These are phyloP conservation scores for Massarina eburnea DNA, from an alignment of 2,329 filamentous ascomycete species.

Conservation along the genomic window DNA sequence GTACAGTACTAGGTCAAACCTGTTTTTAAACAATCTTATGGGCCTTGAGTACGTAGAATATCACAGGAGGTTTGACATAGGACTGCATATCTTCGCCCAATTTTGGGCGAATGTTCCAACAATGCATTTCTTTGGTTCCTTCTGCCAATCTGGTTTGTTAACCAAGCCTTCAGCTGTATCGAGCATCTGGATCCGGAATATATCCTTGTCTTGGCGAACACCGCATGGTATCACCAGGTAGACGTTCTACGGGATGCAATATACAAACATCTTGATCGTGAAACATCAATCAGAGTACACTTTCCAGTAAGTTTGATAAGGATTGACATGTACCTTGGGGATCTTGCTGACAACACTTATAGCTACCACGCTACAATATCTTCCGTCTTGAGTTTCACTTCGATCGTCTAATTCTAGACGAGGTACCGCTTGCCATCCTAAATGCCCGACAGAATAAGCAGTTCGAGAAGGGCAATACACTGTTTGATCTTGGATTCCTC, in stretches of 20 bases:
- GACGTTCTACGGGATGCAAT: conserved; percentile 9
- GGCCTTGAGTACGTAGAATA: too few species aligned
- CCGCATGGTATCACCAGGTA: conserved; percentile 7
- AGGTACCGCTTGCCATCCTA: background rate
- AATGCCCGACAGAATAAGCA: background rate
- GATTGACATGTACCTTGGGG: background rate
- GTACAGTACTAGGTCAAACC: too few species aligned
- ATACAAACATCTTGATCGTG: conserved; percentile 10
- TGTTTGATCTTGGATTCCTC: conserved; percentile 3
- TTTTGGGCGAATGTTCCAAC: too few species aligned
- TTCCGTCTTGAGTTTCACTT: conserved; percentile 16
- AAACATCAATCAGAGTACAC: conserved; percentile 10
- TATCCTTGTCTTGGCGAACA: conserved; percentile 8
- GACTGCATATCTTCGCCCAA: too few species aligned
- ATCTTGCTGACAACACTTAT: background rate
- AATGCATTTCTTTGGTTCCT: background rate
- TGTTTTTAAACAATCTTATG: too few species aligned
- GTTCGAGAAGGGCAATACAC: background rate
- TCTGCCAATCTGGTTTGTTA: background rate
- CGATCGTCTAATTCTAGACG: background rate
- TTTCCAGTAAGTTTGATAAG: conserved; percentile 9
- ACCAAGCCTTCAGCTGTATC: conserved; percentile 5
- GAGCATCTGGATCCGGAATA: conserved; percentile 7
- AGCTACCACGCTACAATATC: conserved; percentile 1
- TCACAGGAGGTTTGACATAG: too few species aligned